Evolutionary conservation across 140 eudicot genomes (phyloP), one percentile per base, ranked within the genome.

Genomic region (Ambrosia hybrid): DNA sequence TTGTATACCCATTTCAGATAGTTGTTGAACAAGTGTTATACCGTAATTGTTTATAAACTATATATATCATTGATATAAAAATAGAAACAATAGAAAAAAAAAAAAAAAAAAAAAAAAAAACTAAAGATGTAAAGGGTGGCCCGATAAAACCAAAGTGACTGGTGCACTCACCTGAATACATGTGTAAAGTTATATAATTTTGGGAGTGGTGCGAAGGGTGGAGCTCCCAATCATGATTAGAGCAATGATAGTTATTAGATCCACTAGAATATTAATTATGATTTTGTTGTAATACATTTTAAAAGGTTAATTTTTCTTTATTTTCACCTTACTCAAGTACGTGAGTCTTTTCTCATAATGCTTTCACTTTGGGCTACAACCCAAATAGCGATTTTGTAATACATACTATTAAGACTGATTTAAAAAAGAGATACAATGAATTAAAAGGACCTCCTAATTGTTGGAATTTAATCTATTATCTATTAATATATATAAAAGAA

Each of bases 121-220:
- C 36, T 57, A 57, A 58, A 26, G 48, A 26, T 11, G 17, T 13
- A 34, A 62, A n/a, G 68, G 38, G 68, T 63, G 51, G 30, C 68
- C 68, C 13, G 17, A 14, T 6, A n/a, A 63, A 38, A 38, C 8
- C 9, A 34, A 33, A 45, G 67, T 13, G 68, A 63, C 68, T 14
- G 11, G 48, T 38, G 68, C 68, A 62, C 68, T 62, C 26, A 62
- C 68, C 51, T 63, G 51, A 63, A 37, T 37, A 45, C 68, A 63
- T 63, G 68, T 63, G 37, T 38, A 61, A 63, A 63, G 68, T 2
- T n/a, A 39, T 38, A 7, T 7, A 37, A 13, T 63, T 63, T 63
- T 14, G 68, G 68, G 68, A 38, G 51, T 39, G 33, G 51, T 63
- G 68, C 26, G 68, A 2, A 5, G 49, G 49, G 68, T 62, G 9